Percentiles rank a stretch among this genome's conserved stretches.
Conservation (phyloP, 108 stramenopile genomes). For the Schizochytrium sp. region DNA sequence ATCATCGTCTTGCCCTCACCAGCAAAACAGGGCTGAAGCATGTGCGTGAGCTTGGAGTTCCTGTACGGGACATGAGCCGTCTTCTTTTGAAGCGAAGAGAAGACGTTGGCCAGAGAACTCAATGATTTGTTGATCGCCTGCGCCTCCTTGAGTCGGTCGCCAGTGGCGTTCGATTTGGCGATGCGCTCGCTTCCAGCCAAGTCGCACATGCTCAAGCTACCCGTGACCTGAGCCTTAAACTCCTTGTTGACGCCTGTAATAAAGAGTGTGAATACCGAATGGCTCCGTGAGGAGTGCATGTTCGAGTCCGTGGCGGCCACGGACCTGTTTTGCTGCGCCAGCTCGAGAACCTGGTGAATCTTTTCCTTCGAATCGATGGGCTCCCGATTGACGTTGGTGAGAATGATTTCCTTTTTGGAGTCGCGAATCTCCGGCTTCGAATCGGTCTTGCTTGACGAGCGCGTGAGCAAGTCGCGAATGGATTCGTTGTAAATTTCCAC, state of each 20-base stretch:
- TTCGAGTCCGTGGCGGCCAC: slow-evolving; percentile 97
- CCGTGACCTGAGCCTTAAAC: slow-evolving; percentile 69
- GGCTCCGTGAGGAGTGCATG: slow-evolving; percentile 87
- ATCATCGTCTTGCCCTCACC: slow-evolving; percentile 92
- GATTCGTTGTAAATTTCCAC: slow-evolving; percentile 99
- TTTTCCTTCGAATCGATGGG: slow-evolving; percentile 25
- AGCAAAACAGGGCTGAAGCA: slow-evolving; percentile 80
- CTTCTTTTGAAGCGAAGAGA: slow-evolving; percentile 75
- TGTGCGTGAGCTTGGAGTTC: slow-evolving; percentile 84
- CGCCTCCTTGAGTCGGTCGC: slow-evolving; percentile 78
- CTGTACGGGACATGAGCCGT: slow-evolving; percentile 82
- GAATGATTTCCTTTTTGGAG: slow-evolving; percentile 22
- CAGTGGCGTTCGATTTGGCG: slow-evolving; percentile 78
- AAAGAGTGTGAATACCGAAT: slow-evolving; percentile 96
- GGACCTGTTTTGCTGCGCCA: slow-evolving; percentile 77
- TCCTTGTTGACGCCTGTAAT: slow-evolving; percentile 77
- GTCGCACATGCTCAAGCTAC: slow-evolving; percentile 93
- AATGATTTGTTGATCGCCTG: slow-evolving; percentile 96
- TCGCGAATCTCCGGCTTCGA: not conserved
- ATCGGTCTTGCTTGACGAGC: not conserved
- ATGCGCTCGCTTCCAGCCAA: slow-evolving; percentile 94
- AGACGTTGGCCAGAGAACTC: slow-evolving; percentile 92
- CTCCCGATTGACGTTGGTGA: slow-evolving; percentile 21
- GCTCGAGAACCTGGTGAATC: slow-evolving; percentile 71
- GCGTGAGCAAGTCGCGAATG: slow-evolving; percentile 78